Percentiles rank a stretch among this genome's conserved stretches.
Evolutionary conservation across 2,329 filamentous ascomycete genomes (phyloP).

Genomic region (Hirsutella thompsonii): DNA sequence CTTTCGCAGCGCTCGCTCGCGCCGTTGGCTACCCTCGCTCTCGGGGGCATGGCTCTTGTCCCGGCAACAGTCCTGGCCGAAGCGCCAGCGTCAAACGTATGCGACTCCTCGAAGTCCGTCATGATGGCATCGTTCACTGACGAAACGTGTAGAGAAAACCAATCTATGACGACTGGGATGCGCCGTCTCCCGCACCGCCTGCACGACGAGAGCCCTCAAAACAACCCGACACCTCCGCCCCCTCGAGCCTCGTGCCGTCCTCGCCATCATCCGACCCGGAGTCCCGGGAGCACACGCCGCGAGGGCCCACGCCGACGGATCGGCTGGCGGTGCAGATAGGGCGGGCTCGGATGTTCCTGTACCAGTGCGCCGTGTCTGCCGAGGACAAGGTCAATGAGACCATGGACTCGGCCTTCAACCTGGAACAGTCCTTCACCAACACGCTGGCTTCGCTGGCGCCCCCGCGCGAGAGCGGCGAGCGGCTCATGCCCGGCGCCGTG

Average conservation of each 20-base stretch:
- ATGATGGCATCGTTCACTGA: not conserved
- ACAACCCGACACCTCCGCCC: not conserved
- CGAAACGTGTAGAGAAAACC: conserved; percentile 40
- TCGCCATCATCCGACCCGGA: not conserved
- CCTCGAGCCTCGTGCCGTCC: not conserved
- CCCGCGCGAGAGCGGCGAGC: conserved; percentile 72
- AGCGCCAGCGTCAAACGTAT: conserved; percentile 25
- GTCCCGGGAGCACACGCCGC: conserved; percentile 16
- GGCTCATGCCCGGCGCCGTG: conserved; percentile 75
- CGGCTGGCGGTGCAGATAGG: conserved; percentile 75
- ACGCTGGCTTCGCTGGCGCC: conserved; percentile 85
- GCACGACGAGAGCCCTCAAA: not conserved
- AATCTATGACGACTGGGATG: conserved; percentile 66
- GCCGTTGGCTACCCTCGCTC: conserved; percentile 39
- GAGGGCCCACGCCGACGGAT: conserved; percentile 70
- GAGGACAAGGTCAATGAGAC: conserved; percentile 76
- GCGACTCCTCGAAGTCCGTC: conserved; percentile 1
- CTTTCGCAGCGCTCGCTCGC: conserved; percentile 34
- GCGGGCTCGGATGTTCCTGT: conserved; percentile 65
- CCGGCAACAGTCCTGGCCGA: conserved; percentile 39
- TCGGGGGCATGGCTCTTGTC: conserved; percentile 33
- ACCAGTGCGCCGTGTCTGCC: conserved; percentile 58
- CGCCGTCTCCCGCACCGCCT: conserved; percentile 13
- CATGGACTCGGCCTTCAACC: conserved; percentile 67
- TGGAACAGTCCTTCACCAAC: conserved; percentile 81